Evolutionary conservation across 352 stramenopile genomes (phyloP).

Genomic region (Thalassiosira exigua): DNA sequence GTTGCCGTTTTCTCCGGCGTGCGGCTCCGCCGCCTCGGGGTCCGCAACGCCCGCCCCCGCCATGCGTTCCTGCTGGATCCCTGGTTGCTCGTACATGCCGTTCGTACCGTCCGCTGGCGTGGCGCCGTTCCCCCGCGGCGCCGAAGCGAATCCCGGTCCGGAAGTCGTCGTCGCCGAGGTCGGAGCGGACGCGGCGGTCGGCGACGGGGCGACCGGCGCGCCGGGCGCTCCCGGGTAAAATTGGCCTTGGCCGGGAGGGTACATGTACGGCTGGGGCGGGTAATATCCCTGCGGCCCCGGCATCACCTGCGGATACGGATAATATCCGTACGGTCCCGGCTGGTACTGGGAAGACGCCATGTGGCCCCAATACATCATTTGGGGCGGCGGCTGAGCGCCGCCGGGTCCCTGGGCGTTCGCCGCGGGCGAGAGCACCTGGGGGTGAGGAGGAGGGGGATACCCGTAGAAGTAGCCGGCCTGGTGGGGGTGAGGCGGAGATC

Average conservation of each 20-base stretch:
- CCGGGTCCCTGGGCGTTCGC: constrained; percentile 10
- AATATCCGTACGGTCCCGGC: constrained; percentile 32
- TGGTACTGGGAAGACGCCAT: constrained; percentile 20
- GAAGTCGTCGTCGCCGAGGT: no score
- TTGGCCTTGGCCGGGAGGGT: constrained; percentile 40
- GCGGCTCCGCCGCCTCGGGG: no score
- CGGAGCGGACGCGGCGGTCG: no score
- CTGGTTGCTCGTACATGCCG: no score
- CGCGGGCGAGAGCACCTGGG: constrained; percentile 23
- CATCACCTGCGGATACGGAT: constrained; percentile 46
- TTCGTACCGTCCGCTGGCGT: no score
- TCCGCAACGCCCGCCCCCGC: no score
- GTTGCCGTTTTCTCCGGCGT: no score
- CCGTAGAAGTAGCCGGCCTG: constrained; percentile 19
- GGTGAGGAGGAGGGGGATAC: constrained; percentile 22
- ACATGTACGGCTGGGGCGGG: constrained; percentile 8
- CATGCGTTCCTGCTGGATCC: no score
- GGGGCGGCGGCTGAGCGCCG: constrained; percentile 26
- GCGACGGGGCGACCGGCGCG: no score
- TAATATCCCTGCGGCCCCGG: constrained; percentile 36
- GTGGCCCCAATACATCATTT: constrained; percentile 14
- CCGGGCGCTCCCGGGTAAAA: no score
- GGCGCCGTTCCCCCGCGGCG: no score
- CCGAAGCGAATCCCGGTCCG: no score
- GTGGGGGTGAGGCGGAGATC: constrained; percentile 7